Evolutionary conservation across 768 basidiomycete genomes (phyloP).

Genomic region (Podaxis pistillaris): DNA sequence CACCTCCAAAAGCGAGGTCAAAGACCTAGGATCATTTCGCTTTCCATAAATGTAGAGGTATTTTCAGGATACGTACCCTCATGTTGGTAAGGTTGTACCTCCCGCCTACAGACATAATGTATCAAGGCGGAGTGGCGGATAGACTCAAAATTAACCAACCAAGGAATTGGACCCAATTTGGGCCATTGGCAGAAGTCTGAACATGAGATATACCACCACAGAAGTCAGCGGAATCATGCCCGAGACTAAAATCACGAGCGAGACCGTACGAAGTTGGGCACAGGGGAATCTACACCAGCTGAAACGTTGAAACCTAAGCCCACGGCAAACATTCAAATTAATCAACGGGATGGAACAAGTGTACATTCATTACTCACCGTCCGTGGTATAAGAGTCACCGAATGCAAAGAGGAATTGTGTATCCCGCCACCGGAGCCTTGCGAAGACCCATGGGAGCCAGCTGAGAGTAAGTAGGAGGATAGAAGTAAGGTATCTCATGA

Average conservation of each 20-base stretch:
- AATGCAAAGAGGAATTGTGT: slow-evolving; percentile 59
- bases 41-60: neutral
- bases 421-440: slow-evolving; percentile 46
- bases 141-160: slow-evolving; percentile 30
- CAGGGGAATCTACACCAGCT: slow-evolving; percentile 49
- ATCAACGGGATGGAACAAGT: neutral
- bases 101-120: slow-evolving; percentile 28
- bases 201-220: neutral
- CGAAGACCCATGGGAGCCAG: slow-evolving; percentile 14
- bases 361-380: slow-evolving; percentile 26
- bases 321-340: neutral
- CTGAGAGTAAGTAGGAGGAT: neutral
- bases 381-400: slow-evolving; percentile 62
- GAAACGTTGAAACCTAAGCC: slow-evolving; percentile 54
- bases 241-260: neutral
- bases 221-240: neutral
- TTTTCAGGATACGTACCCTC: slow-evolving; percentile 31
- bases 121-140: neutral
- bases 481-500: neutral
- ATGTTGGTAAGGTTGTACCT: slow-evolving; percentile 57
- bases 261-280: slow-evolving; percentile 48
- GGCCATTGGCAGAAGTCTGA: slow-evolving; percentile 60
- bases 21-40: slow-evolving; percentile 28
- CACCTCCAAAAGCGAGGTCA: slow-evolving; percentile 58
- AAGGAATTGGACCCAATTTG: slow-evolving; percentile 58